A percentile compares a stretch with the other conserved stretches of the same genome.
Conservation (phyloP, 2,329 filamentous ascomycete species). For the Paracamarosporium sp. region DNA sequence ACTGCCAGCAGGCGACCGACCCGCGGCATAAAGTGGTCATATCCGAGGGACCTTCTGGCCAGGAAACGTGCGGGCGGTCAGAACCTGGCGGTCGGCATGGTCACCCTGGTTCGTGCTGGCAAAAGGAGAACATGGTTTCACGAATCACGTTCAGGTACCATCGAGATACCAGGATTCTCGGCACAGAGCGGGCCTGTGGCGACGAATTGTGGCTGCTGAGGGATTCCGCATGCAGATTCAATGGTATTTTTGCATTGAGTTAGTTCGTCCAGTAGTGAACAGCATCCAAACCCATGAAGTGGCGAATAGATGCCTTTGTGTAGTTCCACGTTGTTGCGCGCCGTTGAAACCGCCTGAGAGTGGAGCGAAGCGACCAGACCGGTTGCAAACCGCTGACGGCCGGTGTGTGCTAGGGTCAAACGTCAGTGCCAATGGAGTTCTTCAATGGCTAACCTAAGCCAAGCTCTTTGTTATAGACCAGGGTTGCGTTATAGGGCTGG, state of each 20-base stretch:
- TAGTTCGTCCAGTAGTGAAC: conserved; percentile 16
- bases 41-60: conserved; percentile 19
- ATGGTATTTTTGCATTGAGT: conserved; percentile 6
- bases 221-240: conserved; percentile 8
- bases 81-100: conserved; percentile 7
- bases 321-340: not conserved
- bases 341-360: conserved; percentile 32
- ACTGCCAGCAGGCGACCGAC: conserved; percentile 18
- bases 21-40: conserved; percentile 35
- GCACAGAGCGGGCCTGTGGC: conserved; percentile 21
- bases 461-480: conserved; percentile 33
- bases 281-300: conserved; percentile 13
- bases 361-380: conserved; percentile 21
- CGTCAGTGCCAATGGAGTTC: conserved; percentile 23
- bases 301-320: conserved; percentile 18
- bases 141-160: conserved; percentile 24
- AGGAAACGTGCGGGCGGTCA: conserved; percentile 15
- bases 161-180: conserved; percentile 18
- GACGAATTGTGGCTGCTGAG: conserved; percentile 11
- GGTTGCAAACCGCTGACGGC: conserved; percentile 24
- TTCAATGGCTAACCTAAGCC: conserved; percentile 15
- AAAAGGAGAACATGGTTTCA: conserved; percentile 15
- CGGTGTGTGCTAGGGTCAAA: conserved; percentile 20
- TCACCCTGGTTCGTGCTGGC: conserved; percentile 11
- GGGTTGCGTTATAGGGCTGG: conserved; percentile 22